Evolutionary conservation across 371 early-diverging fungal genomes (phyloP), one percentile per base, ranked within the genome.

Genomic region (Blakeslea trispora): DNA sequence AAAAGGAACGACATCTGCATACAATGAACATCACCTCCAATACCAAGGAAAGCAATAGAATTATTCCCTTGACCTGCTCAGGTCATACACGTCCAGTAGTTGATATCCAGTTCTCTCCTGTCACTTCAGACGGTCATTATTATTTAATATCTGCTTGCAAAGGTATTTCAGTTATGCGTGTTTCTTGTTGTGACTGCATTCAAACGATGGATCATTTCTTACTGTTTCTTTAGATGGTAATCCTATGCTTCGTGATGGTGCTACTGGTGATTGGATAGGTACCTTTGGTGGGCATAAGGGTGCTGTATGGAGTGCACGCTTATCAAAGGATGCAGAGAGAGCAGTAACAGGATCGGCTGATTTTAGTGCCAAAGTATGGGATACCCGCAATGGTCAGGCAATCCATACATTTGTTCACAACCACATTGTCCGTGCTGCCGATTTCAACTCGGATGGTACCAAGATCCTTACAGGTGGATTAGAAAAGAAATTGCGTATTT

Each of bases 311-410:
- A 86, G 87, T 60, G 91, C 94, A n/a, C 81, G 87, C 46, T 74
- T 94, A 44, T 85, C 84, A 13, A 72, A 77, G 18, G 88, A 89
- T 62, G 86, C 93, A 7, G 71, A 81, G 31, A 78, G 80, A 45
- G 92, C 92, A 32, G 91, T 93, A 8, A 94, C 94, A 0, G 93
- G 89, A 18, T 91, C 92, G 1, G 93, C 92, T n/a, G 94, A 94
- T 70, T 92, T 91, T 68, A 87, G 87, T 41, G 91, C 88, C 62
- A 91, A 91, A 67, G 85, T 93, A 32, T 94, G 93, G 93, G 81
- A 91, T 57, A 91, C 92, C 28, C 78, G 80, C 39, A 84, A 81
- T 0, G 95, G 93, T 5, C 72, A 85, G 34, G 81, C 84, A 32
- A 55, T 90, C 10, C 78, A 81, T 57, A 83, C 92, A 10, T 85